Conservation (phyloP, 1,284 basidiomycete species). For the Apiotrichum siamense region DNA sequence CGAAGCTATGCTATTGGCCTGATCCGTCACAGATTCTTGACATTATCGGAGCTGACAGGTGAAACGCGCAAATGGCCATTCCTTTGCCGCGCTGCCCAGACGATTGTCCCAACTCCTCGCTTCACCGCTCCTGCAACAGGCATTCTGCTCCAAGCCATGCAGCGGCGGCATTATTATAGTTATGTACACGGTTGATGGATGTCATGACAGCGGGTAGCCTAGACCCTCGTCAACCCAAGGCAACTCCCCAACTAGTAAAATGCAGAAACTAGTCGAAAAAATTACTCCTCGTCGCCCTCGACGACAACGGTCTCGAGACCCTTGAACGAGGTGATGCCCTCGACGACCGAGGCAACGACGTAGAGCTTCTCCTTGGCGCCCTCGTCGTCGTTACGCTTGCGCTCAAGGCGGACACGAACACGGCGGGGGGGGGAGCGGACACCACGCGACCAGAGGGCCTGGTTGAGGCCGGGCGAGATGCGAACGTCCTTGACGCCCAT, state of each 20-base stretch:
- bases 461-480: slow-evolving; percentile 87
- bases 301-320: slow-evolving; percentile 74
- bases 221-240: slow-evolving; percentile 13
- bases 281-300: slow-evolving; percentile 57
- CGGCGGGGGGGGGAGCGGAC: slow-evolving; percentile 87
- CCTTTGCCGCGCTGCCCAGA: too few relatives aligned
- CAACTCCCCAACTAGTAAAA: slow-evolving; percentile 1
- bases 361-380: slow-evolving; percentile 95
- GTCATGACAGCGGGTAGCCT: slow-evolving; percentile 25
- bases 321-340: slow-evolving; percentile 74
- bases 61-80: too few relatives aligned
- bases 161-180: not conserved
- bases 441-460: slow-evolving; percentile 74
- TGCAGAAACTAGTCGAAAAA: not conserved
- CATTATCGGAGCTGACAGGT: too few relatives aligned
- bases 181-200: slow-evolving; percentile 20
- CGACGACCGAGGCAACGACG: slow-evolving; percentile 79
- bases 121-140: not conserved
- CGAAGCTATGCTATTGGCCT: too few relatives aligned
- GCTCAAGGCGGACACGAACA: slow-evolving; percentile 83
- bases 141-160: not conserved
- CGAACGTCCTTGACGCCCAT: slow-evolving; percentile 93
- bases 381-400: slow-evolving; percentile 93
- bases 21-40: too few relatives aligned
- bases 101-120: too few relatives aligned